Percentiles rank a stretch among this genome's conserved stretches.
These are phyloP conservation scores for Lactifluus volemus DNA, from an alignment of 768 basidiomycete species.

Conservation along the genomic window DNA sequence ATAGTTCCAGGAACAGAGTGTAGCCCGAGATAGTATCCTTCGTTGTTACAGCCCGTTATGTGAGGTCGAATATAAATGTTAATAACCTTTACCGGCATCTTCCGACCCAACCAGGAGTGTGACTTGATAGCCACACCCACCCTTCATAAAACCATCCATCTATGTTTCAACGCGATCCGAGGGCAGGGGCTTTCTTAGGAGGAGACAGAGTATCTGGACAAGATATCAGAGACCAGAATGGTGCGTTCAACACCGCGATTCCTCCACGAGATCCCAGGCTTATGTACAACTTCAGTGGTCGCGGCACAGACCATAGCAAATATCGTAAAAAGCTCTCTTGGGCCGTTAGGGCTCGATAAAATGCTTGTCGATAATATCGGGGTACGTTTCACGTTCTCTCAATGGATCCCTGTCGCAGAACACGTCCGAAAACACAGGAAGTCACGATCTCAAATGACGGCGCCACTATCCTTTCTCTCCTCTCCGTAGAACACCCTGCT, in stretches of 20 bases:
- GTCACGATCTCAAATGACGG: constrained; percentile 99
- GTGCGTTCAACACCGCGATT: constrained; percentile 33
- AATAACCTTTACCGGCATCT: constrained; percentile 1
- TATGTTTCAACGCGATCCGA: constrained; percentile 89
- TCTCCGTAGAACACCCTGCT: constrained; percentile 94
- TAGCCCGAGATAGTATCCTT: not conserved
- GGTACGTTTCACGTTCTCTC: constrained; percentile 40
- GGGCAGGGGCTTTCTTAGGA: constrained; percentile 87
- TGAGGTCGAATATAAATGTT: not conserved
- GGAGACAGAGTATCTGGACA: constrained; percentile 92
- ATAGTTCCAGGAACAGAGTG: not conserved
- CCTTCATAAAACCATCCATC: constrained; percentile 9
- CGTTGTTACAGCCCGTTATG: not conserved
- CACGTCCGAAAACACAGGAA: constrained; percentile 50
- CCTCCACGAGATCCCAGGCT: not conserved
- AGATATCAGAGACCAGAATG: constrained; percentile 96
- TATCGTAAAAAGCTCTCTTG: constrained; percentile 92
- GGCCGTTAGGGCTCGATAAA: constrained; percentile 91
- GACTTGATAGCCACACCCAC: not conserved
- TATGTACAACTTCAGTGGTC: constrained; percentile 52
- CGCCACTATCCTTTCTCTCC: constrained; percentile 91
- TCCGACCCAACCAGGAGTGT: not conserved
- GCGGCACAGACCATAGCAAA: constrained; percentile 97
- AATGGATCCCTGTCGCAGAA: constrained; percentile 2
- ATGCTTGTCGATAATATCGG: constrained; percentile 99